Evolutionary conservation across 441 rosid genomes (phyloP), one percentile per base, ranked within the genome.

Genomic region (Dalechampia spathulata): DNA sequence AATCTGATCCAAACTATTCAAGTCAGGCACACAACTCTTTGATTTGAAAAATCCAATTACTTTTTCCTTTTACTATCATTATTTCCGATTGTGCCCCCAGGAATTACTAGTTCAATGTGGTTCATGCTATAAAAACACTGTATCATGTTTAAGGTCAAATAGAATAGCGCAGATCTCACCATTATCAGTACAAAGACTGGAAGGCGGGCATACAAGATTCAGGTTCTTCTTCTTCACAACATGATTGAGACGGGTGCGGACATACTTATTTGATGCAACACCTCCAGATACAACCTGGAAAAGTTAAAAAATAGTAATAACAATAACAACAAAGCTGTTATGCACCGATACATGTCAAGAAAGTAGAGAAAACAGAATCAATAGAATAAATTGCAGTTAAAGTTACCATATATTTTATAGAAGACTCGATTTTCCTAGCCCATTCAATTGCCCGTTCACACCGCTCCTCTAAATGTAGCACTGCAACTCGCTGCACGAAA

Each of bases 241-340:
- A 55, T 60, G 67, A 65, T 82, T 69, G 46, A 92, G 89, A 60
- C 61, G 83, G 60, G 72, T 39, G 55, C 96, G 79, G 20, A 89
- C 92, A 66, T 75, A 80, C 49, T 75, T 72, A 69, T 92, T 92
- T 11, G 97, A 92, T 44, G 97, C 99, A 70, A 92, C 99, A 41
- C 96, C 97, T 71, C 99, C 98, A 7, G 96, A 84, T 52, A 92
- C 86, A 45, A 86, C 94, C 99, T 92, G 76, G 49, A 75, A 23
- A 39, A 64, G 16, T 46, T 34, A 50, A 52, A 52, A 50, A 38
- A 52, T n/a, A n/a, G n/a, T n/a, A n/a, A n/a, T n/a, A n/a, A n/a
- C n/a, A n/a, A n/a, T n/a, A n/a, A n/a, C n/a, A n/a, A 23, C 43
- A 41, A 19, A 20, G 15, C 32, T 21, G 62, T 47, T 8, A 72